Percentiles rank a stretch among this genome's conserved stretches.
phyloP scores from a whole-genome alignment of 1,139 yeast species.

The Geotrichum fermentans region DNA sequence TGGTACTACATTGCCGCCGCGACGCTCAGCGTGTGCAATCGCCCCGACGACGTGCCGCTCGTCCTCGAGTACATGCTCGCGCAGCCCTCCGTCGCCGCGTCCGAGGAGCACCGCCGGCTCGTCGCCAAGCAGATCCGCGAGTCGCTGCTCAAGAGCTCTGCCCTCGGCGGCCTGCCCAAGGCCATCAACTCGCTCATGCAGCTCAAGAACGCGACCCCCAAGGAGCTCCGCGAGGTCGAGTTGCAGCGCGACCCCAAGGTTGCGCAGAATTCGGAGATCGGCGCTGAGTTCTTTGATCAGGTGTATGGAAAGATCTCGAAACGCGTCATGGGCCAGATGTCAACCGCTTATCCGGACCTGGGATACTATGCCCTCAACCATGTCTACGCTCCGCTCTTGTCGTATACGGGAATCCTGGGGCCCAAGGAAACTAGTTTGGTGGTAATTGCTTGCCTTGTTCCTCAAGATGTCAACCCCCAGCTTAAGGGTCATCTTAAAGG shows the following conservation, averaged over 20 bases:
- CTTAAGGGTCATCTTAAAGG: constrained; percentile 86
- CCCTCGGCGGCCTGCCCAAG: constrained; percentile 78
- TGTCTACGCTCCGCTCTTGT: constrained; percentile 73
- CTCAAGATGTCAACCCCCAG: constrained; percentile 94
- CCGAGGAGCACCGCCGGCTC: constrained; percentile 24
- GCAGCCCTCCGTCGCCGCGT: constrained; percentile 28
- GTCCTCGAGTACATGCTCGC: constrained; percentile 70
- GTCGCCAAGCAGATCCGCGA: constrained; percentile 60
- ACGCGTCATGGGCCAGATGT: constrained; percentile 64
- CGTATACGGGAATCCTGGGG: constrained; percentile 57
- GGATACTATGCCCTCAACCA: constrained; percentile 68
- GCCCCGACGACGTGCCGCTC: constrained; percentile 73
- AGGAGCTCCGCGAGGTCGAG: constrained; percentile 37
- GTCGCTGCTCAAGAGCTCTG: constrained; percentile 68
- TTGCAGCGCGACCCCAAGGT: constrained; percentile 28
- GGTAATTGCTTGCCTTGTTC: constrained; percentile 73
- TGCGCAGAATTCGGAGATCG: constrained; percentile 22
- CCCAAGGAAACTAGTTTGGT: constrained; percentile 74
- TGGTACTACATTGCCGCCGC: constrained; percentile 85
- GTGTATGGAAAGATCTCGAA: constrained; percentile 71
- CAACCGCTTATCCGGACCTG: constrained; percentile 76
- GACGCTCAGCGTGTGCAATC: constrained; percentile 73
- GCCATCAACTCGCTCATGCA: constrained; percentile 72
- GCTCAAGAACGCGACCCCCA: constrained; percentile 63
- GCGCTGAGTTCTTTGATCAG: constrained; percentile 60